These are phyloP conservation scores for Candida koratica DNA, from an alignment of 805 yeast species.

Conservation along the genomic window DNA sequence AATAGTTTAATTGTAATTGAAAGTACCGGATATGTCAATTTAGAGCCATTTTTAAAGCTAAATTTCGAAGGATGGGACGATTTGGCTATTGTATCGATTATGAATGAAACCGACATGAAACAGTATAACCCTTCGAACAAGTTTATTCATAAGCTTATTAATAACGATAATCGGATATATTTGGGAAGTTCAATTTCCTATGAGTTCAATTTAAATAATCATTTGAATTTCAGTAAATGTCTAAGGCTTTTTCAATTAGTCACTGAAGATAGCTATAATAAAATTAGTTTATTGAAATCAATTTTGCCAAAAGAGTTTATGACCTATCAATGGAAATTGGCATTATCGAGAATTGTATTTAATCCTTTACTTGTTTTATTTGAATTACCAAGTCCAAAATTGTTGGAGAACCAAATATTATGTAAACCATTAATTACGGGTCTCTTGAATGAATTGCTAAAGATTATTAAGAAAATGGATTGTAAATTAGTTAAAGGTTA, in stretches of 20 bases:
- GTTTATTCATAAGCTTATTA: slow-evolving; percentile 33
- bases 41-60: slow-evolving; percentile 64
- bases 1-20: slow-evolving; percentile 59
- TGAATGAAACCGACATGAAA: slow-evolving; percentile 60
- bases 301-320: slow-evolving; percentile 53
- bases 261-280: slow-evolving; percentile 32
- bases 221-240: slow-evolving; percentile 16
- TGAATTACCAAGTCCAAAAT: slow-evolving; percentile 62
- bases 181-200: slow-evolving; percentile 27
- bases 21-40: slow-evolving; percentile 65
- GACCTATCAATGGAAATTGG: slow-evolving; percentile 81
- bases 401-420: slow-evolving; percentile 61
- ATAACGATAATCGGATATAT: slow-evolving; percentile 42
- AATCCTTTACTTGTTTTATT: slow-evolving; percentile 72
- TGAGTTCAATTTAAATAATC: slow-evolving; percentile 12
- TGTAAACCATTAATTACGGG: slow-evolving; percentile 87
- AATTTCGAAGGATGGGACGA: slow-evolving; percentile 28
- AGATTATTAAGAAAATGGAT: slow-evolving; percentile 73
- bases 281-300: slow-evolving; percentile 47
- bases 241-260: slow-evolving; percentile 31
- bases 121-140: slow-evolving; percentile 19
- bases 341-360: slow-evolving; percentile 72
- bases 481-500: slow-evolving; percentile 66
- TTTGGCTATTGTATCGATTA: slow-evolving; percentile 46
- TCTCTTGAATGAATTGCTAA: slow-evolving; percentile 66